phyloP scores from a whole-genome alignment of 306 rosid species.

The Trifolium fragiferum region DNA sequence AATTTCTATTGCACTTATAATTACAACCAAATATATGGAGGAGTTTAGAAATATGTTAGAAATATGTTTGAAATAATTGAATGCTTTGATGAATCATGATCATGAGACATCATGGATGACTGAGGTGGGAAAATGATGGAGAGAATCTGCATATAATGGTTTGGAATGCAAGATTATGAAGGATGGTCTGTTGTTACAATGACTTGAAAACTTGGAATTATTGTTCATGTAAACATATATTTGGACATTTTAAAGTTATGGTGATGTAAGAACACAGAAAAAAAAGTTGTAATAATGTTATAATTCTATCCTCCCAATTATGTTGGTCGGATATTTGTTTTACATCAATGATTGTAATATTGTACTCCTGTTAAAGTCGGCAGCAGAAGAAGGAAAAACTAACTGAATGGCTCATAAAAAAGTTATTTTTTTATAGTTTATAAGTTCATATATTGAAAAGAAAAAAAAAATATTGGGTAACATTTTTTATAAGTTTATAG shows the following conservation, averaged over 20 bases:
- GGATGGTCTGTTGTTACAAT: conserved; percentile 22
- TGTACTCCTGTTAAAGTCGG: background rate
- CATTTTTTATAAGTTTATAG: too few relatives aligned
- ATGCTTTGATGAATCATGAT: conserved; percentile 15
- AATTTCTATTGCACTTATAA: background rate
- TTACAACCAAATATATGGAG: background rate
- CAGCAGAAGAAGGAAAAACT: too few relatives aligned
- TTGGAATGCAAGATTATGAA: conserved; percentile 31
- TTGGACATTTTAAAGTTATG: conserved; percentile 36
- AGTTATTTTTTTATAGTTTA: too few relatives aligned
- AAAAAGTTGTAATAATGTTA: conserved; percentile 16
- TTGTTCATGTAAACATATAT: conserved; percentile 36
- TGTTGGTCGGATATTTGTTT: conserved; percentile 36
- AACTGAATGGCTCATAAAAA: too few relatives aligned
- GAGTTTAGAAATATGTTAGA: background rate
- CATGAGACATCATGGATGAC: conserved; percentile 34
- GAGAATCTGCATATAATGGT: background rate
- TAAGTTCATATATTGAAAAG: too few relatives aligned
- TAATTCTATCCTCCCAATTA: conserved; percentile 10
- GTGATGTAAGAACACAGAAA: background rate
- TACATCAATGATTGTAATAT: conserved; percentile 35
- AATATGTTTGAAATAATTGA: background rate
- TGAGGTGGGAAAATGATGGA: conserved; percentile 44
- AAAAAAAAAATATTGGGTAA: too few relatives aligned
- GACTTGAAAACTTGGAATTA: conserved; percentile 13